Base-by-base conservation (phyloP, 352 stramenopile genomes). In the Saprolegnia parasitica region DNA sequence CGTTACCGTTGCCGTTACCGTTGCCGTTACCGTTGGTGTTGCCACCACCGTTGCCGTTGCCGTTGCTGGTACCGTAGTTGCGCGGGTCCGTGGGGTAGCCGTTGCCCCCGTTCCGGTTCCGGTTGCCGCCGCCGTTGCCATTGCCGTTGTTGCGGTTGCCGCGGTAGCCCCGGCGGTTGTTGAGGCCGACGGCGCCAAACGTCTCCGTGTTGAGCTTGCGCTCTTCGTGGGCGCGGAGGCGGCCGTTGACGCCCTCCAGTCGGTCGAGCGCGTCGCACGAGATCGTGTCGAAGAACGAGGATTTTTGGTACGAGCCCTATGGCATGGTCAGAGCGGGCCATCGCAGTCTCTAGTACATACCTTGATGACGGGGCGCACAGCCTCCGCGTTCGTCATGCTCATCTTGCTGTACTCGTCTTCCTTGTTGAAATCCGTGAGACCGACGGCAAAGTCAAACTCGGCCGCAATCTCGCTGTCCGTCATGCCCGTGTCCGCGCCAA, bases 271-370 rank as follows among this genome's bases (percentile, higher is more conserved):
- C 86, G 66, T 96, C 88, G 64, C 88, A 96, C 52, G 87, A 95
- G 60, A 96, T 94, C 46, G 89, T 91, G 73, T 96, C 88, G 60
- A 96, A 96, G 77, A 96, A 96, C 26, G 84, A 93, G 37, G 82
- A 90, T 60, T 96, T 95, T 67, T 94, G 86, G 75, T 96, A 95
- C 61, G 81, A 87, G 5, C 80, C 83, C 76, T 85, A 66, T 29
- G 4, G 35, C 32, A 26, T 26, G 16, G 29, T 29, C 56, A 21
- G 47, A 56, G 11, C 40, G 57, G 5, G 49, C 2, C 16, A 18
- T 9, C 50, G 40, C 32, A 32, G 54, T 49, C 11, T 9, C 2
- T 35, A 35, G 2, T 5, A 35, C 66, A 9, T 52, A 18, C 21
- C 10, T 65, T 54, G 40, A 65, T 32, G 40, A 68, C 67, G 9